Percentiles rank a stretch among this genome's conserved stretches.
Conservation (phyloP, 2,329 filamentous ascomycete species). For the Westerdykella aurantiaca region DNA sequence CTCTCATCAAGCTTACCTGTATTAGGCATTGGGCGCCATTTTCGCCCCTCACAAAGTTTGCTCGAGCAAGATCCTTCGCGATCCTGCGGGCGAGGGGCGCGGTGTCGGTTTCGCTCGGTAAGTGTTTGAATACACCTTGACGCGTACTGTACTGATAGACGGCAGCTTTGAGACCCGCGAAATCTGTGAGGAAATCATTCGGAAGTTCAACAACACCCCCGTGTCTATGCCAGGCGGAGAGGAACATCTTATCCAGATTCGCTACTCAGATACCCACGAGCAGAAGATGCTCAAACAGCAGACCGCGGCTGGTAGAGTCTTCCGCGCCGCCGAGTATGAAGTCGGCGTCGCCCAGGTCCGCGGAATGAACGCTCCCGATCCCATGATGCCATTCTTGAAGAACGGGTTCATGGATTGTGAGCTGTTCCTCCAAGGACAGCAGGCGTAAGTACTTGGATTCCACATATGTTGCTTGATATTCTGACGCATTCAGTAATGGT, state of each 20-base stretch:
- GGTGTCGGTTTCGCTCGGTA: constrained; percentile 97
- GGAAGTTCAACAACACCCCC: constrained; percentile 69
- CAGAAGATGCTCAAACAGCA: constrained; percentile 97
- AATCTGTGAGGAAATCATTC: constrained; percentile 83
- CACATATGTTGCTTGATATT: not conserved
- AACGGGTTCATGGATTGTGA: constrained; percentile 35
- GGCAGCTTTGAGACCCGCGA: constrained; percentile 81
- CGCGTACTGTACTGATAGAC: not conserved
- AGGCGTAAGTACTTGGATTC: constrained; percentile 8
- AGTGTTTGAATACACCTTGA: constrained; percentile 20
- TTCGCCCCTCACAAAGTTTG: constrained; percentile 72
- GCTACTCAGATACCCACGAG: constrained; percentile 92
- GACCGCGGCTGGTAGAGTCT: constrained; percentile 89
- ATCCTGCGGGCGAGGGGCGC: constrained; percentile 85
- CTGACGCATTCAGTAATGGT: constrained; percentile 7
- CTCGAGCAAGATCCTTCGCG: constrained; percentile 91
- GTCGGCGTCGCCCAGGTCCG: constrained; percentile 38
- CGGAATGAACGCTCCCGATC: constrained; percentile 28
- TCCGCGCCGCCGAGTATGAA: constrained; percentile 87
- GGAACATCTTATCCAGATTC: constrained; percentile 82
- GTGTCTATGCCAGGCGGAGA: constrained; percentile 56
- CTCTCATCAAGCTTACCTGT: constrained; percentile 10
- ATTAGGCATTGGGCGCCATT: constrained; percentile 69
- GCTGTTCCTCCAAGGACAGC: constrained; percentile 30
- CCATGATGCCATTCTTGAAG: constrained; percentile 31